Percentiles rank a stretch among this genome's conserved stretches.
phyloP scores from a whole-genome alignment of 768 basidiomycete species.

The Strobilomyces dryophilus region DNA sequence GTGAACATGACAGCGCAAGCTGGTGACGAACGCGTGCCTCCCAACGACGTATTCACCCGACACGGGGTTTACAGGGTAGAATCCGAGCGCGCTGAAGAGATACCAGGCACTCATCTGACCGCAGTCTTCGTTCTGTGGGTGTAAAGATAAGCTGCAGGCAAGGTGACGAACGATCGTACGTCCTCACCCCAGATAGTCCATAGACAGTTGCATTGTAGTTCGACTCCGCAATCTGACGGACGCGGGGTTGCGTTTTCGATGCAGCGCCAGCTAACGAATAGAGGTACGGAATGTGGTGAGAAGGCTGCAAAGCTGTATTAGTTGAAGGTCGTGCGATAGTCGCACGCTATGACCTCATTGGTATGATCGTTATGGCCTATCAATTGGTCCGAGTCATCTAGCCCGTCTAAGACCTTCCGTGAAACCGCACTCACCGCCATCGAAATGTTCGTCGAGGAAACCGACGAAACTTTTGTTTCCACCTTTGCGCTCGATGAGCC shows the following conservation, averaged over 20 bases:
- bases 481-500: conserved; percentile 58
- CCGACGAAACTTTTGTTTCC: conserved; percentile 61
- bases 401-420: neutral
- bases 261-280: conserved; percentile 72
- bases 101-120: conserved; percentile 93
- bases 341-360: conserved; percentile 49
- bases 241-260: conserved; percentile 64
- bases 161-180: neutral
- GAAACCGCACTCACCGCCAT: conserved; percentile 36
- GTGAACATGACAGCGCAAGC: neutral
- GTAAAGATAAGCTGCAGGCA: neutral
- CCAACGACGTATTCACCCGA: conserved; percentile 75
- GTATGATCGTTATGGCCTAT: conserved; percentile 77
- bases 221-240: conserved; percentile 57
- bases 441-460: conserved; percentile 58
- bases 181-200: conserved; percentile 67
- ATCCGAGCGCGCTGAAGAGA: conserved; percentile 34
- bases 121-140: conserved; percentile 74
- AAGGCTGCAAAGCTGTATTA: conserved; percentile 47
- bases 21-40: conserved; percentile 39
- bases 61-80: conserved; percentile 82
- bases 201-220: conserved; percentile 67
- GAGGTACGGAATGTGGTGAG: conserved; percentile 83
- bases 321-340: neutral
- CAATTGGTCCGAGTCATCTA: neutral